Base-by-base conservation (phyloP, 2,329 filamentous ascomycete genomes). In the Didymella sp. region DNA sequence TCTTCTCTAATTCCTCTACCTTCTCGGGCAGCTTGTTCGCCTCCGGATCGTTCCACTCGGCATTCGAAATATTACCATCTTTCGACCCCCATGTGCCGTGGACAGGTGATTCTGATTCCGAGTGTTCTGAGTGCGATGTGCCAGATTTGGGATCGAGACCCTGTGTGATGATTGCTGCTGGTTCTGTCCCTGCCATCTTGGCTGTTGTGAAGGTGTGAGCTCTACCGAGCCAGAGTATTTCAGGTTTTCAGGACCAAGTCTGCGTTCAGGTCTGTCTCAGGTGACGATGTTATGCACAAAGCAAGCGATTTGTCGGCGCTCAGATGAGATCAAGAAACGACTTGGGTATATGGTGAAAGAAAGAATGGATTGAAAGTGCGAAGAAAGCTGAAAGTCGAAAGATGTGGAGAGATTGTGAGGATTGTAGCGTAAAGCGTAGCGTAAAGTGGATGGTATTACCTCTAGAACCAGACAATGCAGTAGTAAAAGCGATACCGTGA, bases 31-130 rank as follows among this genome's bases (percentile, higher is more conserved):
- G 67, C 48, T 73, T 70, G 35, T 80, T 81, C 38, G 79, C 79
- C 67, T 81, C 79, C 0, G 74, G 57, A 61, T 80, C 79, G 42
- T 80, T 80, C 76, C 75, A 79, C 58, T 79, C 75, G 62, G 72
- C 74, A 65, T 80, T 81, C 48, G 77, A 79, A 66, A 80, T 75
- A 52, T 68, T 73, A 8, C 64, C 67, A 33, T 64, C 61, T 64
- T 68, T 70, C 25, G 59, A 63, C 7, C 64, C 68, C 68, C 67
- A 72, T 15, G 67, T 69, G 15, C 64, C 66, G 44, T 67, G 61
- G 3, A 61, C 56, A 8, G 71, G 71, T 17, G 68, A 71, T 3
- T 52, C 54, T 33, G 48, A 44, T 27, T 57, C 54, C 1, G 54
- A 57, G 52, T 76, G 71, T 33, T 57, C 54, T 2, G 54, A 57